Base-by-base conservation (phyloP, 129 eudicot species). In the Smallanthus sonchifolius region DNA sequence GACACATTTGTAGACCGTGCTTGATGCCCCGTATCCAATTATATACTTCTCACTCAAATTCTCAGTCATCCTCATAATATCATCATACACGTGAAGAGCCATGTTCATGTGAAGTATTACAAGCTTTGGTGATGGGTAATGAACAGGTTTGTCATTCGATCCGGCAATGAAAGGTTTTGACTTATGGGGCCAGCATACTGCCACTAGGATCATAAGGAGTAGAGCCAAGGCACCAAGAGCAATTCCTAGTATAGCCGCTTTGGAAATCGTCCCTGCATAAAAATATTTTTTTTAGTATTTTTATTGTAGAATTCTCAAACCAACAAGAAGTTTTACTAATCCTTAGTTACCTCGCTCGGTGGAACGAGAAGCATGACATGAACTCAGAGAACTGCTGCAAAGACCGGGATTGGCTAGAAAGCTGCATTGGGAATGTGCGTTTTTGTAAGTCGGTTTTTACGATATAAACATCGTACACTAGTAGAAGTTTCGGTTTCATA, bases 1-100 rank as follows among this genome's bases (percentile, higher is more conserved):
- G 6, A 95, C 96, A 70, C 99, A 95, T 70, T 95, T 95, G 84
- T 95, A 95, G 15, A 95, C 99, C 0, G 96, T 91, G 80, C 99
- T 95, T 3, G 99, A 95, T 45, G 99, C 97, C 69, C 99, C 99
- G 24, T 87, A 84, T 8, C 99, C 99, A 48, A 95, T 95, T 35
- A 87, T 79, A 59, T 87, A 91, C 76, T 95, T 95, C 75, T 95
- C 99, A 62, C 90, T 91, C 72, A 95, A 65, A 65, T 95, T 95
- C 80, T 95, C 99, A 0, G 99, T 95, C 99, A 95, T 91, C 80
- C 99, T 79, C 97, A 95, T 95, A 7, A 95, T 91, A 83, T 95
- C 97, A 36, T 95, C 99, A 30, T 95, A 95, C 32, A 95, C 96
- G 74, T 95, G 99, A 43, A 95, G 95, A 3, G 99, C 99, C 99